These are phyloP conservation scores for Phytophthora sp. DNA, from an alignment of 352 stramenopile genomes.

Conservation along the genomic window DNA sequence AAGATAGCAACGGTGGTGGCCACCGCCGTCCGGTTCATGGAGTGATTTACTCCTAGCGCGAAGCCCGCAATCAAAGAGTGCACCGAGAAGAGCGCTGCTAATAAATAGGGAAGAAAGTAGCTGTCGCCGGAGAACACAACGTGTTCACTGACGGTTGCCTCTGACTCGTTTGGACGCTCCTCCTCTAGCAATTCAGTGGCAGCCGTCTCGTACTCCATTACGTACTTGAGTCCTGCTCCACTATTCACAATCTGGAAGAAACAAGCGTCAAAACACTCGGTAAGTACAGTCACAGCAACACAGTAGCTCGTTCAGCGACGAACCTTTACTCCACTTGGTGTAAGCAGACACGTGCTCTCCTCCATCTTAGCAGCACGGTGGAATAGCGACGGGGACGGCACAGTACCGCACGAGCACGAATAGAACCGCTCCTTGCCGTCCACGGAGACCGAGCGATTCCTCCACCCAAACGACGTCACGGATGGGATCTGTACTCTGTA, in stretches of 20 bases:
- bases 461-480: constrained; percentile 55
- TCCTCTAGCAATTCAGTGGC: constrained; percentile 30
- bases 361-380: constrained; percentile 45
- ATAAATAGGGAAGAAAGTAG: constrained; percentile 61
- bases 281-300: no score
- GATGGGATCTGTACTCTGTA: constrained; percentile 63
- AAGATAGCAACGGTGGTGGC: constrained; percentile 71
- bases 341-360: constrained; percentile 48
- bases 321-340: constrained; percentile 43
- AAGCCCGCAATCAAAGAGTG: constrained; percentile 75
- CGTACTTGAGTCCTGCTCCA: neutral
- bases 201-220: constrained; percentile 36
- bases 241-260: constrained; percentile 25
- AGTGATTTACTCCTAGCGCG: constrained; percentile 61
- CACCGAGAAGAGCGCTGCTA: constrained; percentile 68
- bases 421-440: constrained; percentile 43
- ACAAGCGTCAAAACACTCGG: neutral
- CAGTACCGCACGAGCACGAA: constrained; percentile 40
- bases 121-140: constrained; percentile 69
- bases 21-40: constrained; percentile 55
- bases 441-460: constrained; percentile 45
- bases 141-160: constrained; percentile 60
- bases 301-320: no score
- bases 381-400: constrained; percentile 43
- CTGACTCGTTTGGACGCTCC: constrained; percentile 27